These are phyloP conservation scores for Ophiostoma pallidulum DNA, from an alignment of 2,329 filamentous ascomycete species.

Conservation along the genomic window DNA sequence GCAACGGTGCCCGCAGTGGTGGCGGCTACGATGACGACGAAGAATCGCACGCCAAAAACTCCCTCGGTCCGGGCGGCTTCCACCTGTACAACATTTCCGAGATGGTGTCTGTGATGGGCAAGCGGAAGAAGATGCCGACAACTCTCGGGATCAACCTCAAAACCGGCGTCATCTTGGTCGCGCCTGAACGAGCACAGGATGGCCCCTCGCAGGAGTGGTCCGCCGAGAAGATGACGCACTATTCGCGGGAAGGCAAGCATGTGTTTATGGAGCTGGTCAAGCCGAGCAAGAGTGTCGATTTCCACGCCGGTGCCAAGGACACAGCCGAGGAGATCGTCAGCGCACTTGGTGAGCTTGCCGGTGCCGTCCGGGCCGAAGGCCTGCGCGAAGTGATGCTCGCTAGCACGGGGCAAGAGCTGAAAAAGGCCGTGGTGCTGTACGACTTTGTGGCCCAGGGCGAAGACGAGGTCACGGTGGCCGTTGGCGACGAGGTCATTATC, in stretches of 20 bases:
- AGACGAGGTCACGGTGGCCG: constrained; percentile 86
- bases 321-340: constrained; percentile 89
- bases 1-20: not conserved
- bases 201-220: constrained; percentile 87
- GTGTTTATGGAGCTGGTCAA: constrained; percentile 89
- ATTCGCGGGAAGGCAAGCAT: constrained; percentile 95
- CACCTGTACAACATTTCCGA: constrained; percentile 96
- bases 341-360: constrained; percentile 79
- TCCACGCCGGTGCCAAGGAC: constrained; percentile 94
- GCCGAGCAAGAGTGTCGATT: constrained; percentile 90
- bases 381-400: constrained; percentile 80
- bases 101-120: constrained; percentile 94
- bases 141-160: constrained; percentile 87
- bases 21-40: constrained; percentile 27
- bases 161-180: constrained; percentile 82
- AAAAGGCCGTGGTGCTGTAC: constrained; percentile 80
- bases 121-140: constrained; percentile 97
- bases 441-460: constrained; percentile 96
- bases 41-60: constrained; percentile 17
- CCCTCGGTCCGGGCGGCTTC: constrained; percentile 66
- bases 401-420: constrained; percentile 58
- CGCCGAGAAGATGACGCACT: constrained; percentile 91
- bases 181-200: constrained; percentile 73
- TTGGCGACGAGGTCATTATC: constrained; percentile 83
- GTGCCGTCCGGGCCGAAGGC: constrained; percentile 72